A percentile compares a stretch with the other conserved stretches of the same genome.
phyloP scores from a whole-genome alignment of 257 asterid genomes.

The Cruciata laevipes region DNA sequence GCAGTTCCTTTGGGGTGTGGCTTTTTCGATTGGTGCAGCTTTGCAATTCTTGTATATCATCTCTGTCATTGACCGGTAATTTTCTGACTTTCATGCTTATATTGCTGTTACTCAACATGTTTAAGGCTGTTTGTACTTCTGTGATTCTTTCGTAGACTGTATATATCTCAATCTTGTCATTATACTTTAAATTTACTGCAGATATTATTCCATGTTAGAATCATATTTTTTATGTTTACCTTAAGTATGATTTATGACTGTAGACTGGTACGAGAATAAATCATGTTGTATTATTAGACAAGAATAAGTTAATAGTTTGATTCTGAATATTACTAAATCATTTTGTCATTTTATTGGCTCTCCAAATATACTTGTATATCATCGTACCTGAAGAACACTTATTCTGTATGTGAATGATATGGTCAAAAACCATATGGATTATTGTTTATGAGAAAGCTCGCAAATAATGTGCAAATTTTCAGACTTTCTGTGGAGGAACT shows the following conservation, averaged over 20 bases:
- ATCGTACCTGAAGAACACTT: neutral
- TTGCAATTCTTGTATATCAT: slow-evolving; percentile 87
- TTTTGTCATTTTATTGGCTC: neutral
- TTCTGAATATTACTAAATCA: neutral
- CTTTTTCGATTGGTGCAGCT: slow-evolving; percentile 78
- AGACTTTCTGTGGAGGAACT: neutral
- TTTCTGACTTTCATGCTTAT: neutral
- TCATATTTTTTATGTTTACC: neutral
- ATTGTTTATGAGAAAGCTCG: neutral
- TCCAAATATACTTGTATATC: neutral
- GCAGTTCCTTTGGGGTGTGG: slow-evolving; percentile 89
- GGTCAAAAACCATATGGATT: neutral
- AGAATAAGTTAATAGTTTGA: neutral
- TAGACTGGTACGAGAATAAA: neutral
- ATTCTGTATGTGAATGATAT: neutral
- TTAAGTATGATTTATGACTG: neutral
- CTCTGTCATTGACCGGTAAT: slow-evolving; percentile 88
- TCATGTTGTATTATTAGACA: neutral
- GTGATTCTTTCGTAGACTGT: neutral
- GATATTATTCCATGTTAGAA: slow-evolving; percentile 4
- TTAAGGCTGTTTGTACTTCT: neutral
- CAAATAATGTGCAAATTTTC: neutral
- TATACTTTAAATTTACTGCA: neutral
- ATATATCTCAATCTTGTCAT: neutral
- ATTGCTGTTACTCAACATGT: neutral